Evolutionary conservation across 441 rosid species (phyloP).

Genomic region (Adansonia grandidieri): DNA sequence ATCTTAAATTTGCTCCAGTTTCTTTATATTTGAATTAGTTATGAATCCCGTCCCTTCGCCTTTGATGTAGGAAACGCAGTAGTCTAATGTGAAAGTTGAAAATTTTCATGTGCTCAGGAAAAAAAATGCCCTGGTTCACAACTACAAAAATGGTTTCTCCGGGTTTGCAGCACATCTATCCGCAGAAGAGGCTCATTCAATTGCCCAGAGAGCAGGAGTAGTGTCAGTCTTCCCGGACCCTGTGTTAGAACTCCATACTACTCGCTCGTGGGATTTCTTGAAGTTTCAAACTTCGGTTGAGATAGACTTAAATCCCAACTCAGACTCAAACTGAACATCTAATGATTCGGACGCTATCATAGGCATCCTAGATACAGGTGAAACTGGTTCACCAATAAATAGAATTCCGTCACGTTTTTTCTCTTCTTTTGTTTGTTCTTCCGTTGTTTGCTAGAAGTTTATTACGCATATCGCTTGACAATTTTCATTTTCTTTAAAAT

Average conservation of each 20-base stretch:
- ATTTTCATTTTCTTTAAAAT: background rate
- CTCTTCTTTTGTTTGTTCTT: background rate
- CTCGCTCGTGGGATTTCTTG: constrained; percentile 92
- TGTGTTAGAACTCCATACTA: constrained; percentile 68
- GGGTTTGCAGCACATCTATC: constrained; percentile 81
- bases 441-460: background rate
- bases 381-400: constrained; percentile 4
- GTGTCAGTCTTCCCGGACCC: constrained; percentile 78
- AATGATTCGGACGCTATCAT: constrained; percentile 46
- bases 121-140: constrained; percentile 46
- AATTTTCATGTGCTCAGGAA: constrained; percentile 41
- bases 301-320: constrained; percentile 39
- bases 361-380: constrained; percentile 65
- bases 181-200: constrained; percentile 58
- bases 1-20: background rate
- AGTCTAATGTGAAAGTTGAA: background rate
- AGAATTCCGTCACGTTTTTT: background rate
- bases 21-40: background rate
- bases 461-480: no score
- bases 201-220: constrained; percentile 65
- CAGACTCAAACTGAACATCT: constrained; percentile 33
- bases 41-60: background rate
- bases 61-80: background rate
- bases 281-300: constrained; percentile 54
- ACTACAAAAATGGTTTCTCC: constrained; percentile 66